Base-by-base conservation (phyloP, 257 asterid species). In the Knoxia roxburghii region DNA sequence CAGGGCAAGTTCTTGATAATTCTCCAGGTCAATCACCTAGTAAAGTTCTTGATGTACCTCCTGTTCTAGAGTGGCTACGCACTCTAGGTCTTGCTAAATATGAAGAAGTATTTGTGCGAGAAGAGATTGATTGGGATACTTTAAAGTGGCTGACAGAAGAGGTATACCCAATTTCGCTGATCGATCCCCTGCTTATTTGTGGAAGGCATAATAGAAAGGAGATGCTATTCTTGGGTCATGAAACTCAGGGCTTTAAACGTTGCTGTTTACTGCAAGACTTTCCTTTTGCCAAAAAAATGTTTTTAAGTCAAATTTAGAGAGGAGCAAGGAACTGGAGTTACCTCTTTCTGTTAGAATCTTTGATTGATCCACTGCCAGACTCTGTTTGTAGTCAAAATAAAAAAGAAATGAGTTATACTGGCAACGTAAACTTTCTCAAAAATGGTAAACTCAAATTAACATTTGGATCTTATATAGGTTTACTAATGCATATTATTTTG, bases 71-170 rank as follows among this genome's bases (percentile, higher is more conserved):
- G 70, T 93, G 96, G 99, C 80, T 93, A 33, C 84, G 73, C 20
- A 81, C 80, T 41, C 80, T 93, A 68, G 99, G 91, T 75, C 95
- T 93, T 41, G 77, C 79, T 26, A 90, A 84, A 64, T 93, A 93
- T 77, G 99, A 84, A 80, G 92, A 90, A 29, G 41, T 78, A 29
- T 93, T 93, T 63, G 80, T 81, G 1, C 73, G 72, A 62, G 92
- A 93, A 68, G 99, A 93, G 80, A 84, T 93, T 65, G 96, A 88
- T 65, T 86, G 95, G 99, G 95, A 82, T 21, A 83, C 95, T 24
- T 73, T 93, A 70, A 86, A 81, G 75, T 79, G 85, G 86, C 78
- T 93, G 64, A 82, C 89, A 26, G 97, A 93, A 81, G 99, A 93
- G 99, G 97, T 93, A 61, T 67, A 69, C 32, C 51, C 51, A 68